Evolutionary conservation across 2,329 filamentous ascomycete species (phyloP), one percentile per base, ranked within the genome.

Genomic region (Trichophyton schoenleinii): DNA sequence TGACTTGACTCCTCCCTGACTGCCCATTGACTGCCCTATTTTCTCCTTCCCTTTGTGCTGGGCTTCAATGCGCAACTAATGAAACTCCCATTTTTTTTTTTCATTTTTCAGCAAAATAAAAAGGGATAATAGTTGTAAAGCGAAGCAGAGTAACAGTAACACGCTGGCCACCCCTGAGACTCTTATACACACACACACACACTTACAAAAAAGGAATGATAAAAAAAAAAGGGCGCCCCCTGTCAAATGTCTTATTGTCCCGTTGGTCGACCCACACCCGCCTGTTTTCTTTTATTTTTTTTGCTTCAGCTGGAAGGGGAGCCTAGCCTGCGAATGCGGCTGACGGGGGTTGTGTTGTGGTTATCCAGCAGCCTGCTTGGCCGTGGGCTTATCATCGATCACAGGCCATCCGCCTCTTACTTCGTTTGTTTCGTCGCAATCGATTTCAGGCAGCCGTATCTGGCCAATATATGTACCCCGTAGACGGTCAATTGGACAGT

Each of bases 61-160:
- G 49, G 34, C 34, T 38, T 38, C 34, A 38, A 38, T 9, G 34
- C 8, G 11, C 34, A 38, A 38, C 34, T 38, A 38, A 38, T 38
- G 34, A 38, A 38, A 38, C 34, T 38, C 34, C 34, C 34, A 34
- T 38, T 38, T 9, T 38, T 38, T 38, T 9, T 38, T 38, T 13
- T 38, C 13, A 18, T 18, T 38, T 38, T 38, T 38, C 11, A 31
- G 8, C 34, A 38, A 38, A 38, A 38, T 31, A 13, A 9, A 36
- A 13, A 38, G 9, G 34, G 34, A 52, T 52, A 28, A 52, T 5
- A 22, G 18, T 53, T 53, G 13, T 53, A 25, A 48, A 49, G 48
- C 20, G 44, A 57, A 57, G 44, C 59, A 55, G 48, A 52, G 55
- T 53, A 53, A 53, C 49, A 20, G 18, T 52, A 52, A 22, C 46